These are phyloP conservation scores for Candolleomyces efflorescens DNA, from an alignment of 768 basidiomycete species.

Conservation along the genomic window DNA sequence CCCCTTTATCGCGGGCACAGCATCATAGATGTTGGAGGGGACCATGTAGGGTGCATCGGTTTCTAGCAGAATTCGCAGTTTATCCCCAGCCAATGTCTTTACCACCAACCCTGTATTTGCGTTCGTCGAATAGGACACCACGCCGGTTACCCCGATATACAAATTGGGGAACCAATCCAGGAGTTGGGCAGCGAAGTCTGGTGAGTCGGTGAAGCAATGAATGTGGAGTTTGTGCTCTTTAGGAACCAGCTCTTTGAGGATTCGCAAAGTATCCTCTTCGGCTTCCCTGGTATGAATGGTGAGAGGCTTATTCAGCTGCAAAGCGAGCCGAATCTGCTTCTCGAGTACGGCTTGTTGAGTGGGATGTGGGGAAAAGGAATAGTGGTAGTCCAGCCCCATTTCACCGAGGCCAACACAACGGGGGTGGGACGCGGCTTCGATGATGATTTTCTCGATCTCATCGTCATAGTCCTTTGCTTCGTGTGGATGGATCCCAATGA, in stretches of 20 bases:
- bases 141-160: constrained; percentile 82
- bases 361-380: constrained; percentile 69
- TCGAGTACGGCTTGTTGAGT: constrained; percentile 63
- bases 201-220: constrained; percentile 85
- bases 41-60: constrained; percentile 8
- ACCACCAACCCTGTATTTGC: constrained; percentile 65
- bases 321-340: constrained; percentile 65
- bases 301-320: constrained; percentile 67
- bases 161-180: constrained; percentile 78
- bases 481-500: constrained; percentile 67
- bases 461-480: constrained; percentile 68
- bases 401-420: constrained; percentile 88
- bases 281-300: constrained; percentile 88
- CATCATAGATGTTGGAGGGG: constrained; percentile 51
- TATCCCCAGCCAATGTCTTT: constrained; percentile 40
- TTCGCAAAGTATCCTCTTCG: constrained; percentile 74
- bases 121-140: constrained; percentile 78
- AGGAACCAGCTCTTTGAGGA: constrained; percentile 75
- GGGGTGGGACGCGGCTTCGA: constrained; percentile 75
- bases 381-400: constrained; percentile 85
- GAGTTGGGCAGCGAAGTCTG: constrained; percentile 65
- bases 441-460: constrained; percentile 55
- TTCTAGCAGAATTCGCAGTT: constrained; percentile 60
- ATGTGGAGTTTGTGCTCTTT: constrained; percentile 73
- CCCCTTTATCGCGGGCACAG: constrained; percentile 42